These are phyloP conservation scores for Nevesoporus exiguus DNA, from an alignment of 768 basidiomycete genomes.

Conservation along the genomic window DNA sequence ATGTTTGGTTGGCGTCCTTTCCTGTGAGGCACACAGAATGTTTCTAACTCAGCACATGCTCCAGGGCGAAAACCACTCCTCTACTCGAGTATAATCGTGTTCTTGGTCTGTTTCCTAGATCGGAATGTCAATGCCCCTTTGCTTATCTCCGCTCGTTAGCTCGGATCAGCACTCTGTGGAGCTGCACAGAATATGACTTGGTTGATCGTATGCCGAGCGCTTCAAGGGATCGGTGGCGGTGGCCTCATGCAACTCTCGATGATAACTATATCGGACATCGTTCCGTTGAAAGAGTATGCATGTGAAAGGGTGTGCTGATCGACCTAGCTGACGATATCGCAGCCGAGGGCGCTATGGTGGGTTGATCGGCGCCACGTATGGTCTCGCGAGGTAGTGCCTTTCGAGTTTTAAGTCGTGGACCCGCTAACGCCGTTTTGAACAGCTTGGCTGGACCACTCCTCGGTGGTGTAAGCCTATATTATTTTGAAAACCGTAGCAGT, in stretches of 20 bases:
- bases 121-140: neutral
- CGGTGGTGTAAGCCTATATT: slow-evolving; percentile 60
- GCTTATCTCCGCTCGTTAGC: slow-evolving; percentile 34
- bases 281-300: slow-evolving; percentile 69
- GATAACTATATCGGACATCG: slow-evolving; percentile 81
- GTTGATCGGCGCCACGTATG: slow-evolving; percentile 74
- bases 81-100: slow-evolving; percentile 58
- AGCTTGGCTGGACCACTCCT: slow-evolving; percentile 75
- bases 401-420: neutral
- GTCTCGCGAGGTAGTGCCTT: slow-evolving; percentile 47
- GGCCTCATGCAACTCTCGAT: slow-evolving; percentile 64
- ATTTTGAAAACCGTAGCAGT: neutral
- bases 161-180: slow-evolving; percentile 79
- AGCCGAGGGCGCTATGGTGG: slow-evolving; percentile 81
- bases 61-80: slow-evolving; percentile 68
- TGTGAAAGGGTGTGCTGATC: neutral
- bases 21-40: neutral
- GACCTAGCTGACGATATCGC: neutral
- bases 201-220: slow-evolving; percentile 71
- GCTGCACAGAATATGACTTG: slow-evolving; percentile 75
- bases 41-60: neutral
- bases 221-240: slow-evolving; percentile 41
- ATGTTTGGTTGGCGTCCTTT: slow-evolving; percentile 30
- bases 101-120: slow-evolving; percentile 48
- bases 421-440: slow-evolving; percentile 1